These are phyloP conservation scores for Nyssa sinensis DNA, from an alignment of 148 eudicot genomes.

Conservation along the genomic window DNA sequence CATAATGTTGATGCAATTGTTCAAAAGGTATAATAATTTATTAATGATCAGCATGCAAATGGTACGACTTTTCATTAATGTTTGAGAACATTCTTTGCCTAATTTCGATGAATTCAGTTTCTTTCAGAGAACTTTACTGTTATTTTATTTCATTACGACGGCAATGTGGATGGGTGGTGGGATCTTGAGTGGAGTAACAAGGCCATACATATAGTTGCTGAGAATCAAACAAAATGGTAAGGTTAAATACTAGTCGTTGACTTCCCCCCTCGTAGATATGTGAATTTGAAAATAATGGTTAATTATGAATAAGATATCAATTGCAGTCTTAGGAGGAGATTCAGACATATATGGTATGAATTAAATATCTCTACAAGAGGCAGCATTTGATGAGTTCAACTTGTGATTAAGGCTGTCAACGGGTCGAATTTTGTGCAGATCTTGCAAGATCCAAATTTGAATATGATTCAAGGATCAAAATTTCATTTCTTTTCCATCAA, in stretches of 20 bases:
- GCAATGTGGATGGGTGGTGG: slow-evolving; percentile 76
- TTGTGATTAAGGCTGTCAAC: no score
- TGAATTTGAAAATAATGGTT: not conserved
- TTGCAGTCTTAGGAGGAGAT: not conserved
- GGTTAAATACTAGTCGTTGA: not conserved
- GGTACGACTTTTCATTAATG: not conserved
- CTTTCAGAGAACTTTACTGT: slow-evolving; percentile 82
- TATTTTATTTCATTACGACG: slow-evolving; percentile 85
- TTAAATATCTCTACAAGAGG: no score
- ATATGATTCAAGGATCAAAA: no score
- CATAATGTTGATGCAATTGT: slow-evolving; percentile 68
- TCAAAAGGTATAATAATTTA: slow-evolving; percentile 53
- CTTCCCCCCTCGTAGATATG: not conserved
- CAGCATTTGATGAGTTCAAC: not conserved
- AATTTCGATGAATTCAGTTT: slow-evolving; percentile 59
- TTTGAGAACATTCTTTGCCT: slow-evolving; percentile 9
- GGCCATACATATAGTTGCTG: slow-evolving; percentile 75
- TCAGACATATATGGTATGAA: not conserved
- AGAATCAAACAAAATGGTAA: slow-evolving; percentile 96
- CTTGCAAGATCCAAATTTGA: no score
- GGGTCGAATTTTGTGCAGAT: no score
- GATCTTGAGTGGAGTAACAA: slow-evolving; percentile 77
- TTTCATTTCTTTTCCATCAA: no score
- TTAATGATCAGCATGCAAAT: not conserved
- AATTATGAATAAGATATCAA: not conserved